Evolutionary conservation across 169 alveolate genomes (phyloP), one percentile per base, ranked within the genome.

Genomic region (Cytauxzoon felis): DNA sequence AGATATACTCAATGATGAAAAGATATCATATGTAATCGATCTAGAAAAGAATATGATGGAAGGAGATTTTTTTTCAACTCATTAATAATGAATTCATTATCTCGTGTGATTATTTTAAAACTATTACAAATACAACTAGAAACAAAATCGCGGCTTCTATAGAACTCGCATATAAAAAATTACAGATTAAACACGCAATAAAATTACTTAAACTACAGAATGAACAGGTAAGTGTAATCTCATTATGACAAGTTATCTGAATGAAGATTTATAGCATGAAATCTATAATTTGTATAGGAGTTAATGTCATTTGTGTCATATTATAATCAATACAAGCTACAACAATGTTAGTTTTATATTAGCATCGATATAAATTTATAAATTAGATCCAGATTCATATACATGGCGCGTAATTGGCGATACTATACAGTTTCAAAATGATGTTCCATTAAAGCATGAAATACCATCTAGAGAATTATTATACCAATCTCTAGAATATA

Each of bases 41-140:
- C 52, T 85, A 49, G 91, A 85, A 45, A 82, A 70, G 41, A 68
- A 58, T 53, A 84, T 84, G 71, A 84, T 84, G 91, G 91, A 84
- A 64, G 91, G 91, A 9, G 70, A 78, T 43, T 57, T 84, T 41
- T 51, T 68, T 57, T 40, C 48, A 56, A 61, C 24, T 50, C 29
- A 47, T 41, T 1, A 50, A 48, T 13, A 13, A 48, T 13, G 13
- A 13, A 13, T 13, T 8, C 56, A 47, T 70, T 4, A 63, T 60
- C 5, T 58, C 88, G 30, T 61, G 65, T 21, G 70, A 56, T 30
- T 50, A 75, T 54, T 79, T 80, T 65, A 18, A 54, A 29, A 29
- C 66, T 29, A 52, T 85, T 30, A 78, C 82, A 30, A 72, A 63
- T 29, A 80, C 88, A 9, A 76, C 80, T 21, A 40, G 89, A 33